These are phyloP conservation scores for Musa beccarii DNA, from an alignment of 176 grass and related monocot genomes.

Conservation along the genomic window DNA sequence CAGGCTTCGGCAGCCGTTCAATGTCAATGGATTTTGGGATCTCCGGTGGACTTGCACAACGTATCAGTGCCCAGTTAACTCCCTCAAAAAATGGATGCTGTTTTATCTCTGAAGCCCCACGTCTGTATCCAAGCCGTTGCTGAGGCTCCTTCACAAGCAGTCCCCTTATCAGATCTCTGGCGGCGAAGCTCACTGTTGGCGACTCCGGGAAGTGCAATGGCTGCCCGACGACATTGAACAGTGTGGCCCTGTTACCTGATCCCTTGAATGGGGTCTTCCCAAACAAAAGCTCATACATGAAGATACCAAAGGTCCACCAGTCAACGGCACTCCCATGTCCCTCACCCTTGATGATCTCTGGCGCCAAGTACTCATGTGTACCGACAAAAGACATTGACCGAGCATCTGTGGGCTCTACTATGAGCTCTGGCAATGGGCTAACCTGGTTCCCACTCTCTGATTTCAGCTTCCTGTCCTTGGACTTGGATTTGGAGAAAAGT, in stretches of 20 bases:
- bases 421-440: not conserved
- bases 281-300: constrained; percentile 4
- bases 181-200: not conserved
- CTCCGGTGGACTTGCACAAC: not conserved
- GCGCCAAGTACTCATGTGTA: not conserved
- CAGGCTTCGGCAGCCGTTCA: not conserved
- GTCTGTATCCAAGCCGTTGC: not conserved
- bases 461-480: not conserved
- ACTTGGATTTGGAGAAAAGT: not conserved
- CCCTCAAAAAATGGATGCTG: constrained; percentile 2
- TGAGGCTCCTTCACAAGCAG: not conserved
- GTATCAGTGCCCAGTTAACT: not conserved
- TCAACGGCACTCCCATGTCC: not conserved
- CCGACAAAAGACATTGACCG: not conserved
- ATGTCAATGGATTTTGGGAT: not conserved
- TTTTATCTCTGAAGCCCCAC: constrained; percentile 1
- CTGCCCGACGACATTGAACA: not conserved
- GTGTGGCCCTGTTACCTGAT: not conserved
- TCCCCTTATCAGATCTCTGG: not conserved
- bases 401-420: not conserved
- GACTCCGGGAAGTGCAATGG: not conserved
- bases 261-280: not conserved
- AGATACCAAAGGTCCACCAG: not conserved
- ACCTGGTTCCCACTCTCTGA: not conserved
- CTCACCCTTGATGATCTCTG: not conserved